Evolutionary conservation across 2,329 filamentous ascomycete genomes (phyloP), one percentile per base, ranked within the genome.

Genomic region (Colletotrichum navitas): DNA sequence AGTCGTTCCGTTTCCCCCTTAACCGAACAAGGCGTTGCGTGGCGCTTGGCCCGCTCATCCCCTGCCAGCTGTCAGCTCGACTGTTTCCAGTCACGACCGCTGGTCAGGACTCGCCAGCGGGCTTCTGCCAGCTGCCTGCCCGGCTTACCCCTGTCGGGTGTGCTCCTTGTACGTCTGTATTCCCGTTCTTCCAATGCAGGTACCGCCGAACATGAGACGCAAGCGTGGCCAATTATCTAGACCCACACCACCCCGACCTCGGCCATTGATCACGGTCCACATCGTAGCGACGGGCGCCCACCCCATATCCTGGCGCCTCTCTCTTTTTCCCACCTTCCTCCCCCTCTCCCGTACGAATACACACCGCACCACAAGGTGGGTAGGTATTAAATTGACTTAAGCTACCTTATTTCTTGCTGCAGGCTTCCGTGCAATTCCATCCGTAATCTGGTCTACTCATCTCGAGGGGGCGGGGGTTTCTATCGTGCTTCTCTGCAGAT

Each of bases 191-290:
- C 52, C 45, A 55, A 72, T 72, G 72, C 72, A 74, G 72, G 72
- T 74, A 74, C 72, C 62, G 72, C 62, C 59, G 32, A 63, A 72
- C 52, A 61, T 74, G 72, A 74, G 66, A 73, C 72, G 66, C 56
- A 62, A 62, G 56, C 67, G 45, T 26, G 59, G 49, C 72, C 72
- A 74, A 74, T 73, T 62, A 49, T 29, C 14, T 3, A 5, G 56
- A 45, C 32, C 68, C 65, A 63, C 18, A 7, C 21, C 1, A 11
- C 5, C 11, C 21, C 64, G 51, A 59, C 64, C 43, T 14, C 41
- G 29, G 65, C 51, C 49, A 29, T 49, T 49, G 47, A 63, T 62
- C 65, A 52, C 39, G 43, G 55, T 49, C 34, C 45, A 55, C 34
- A 73, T 69, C 62, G 58, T 55, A 43, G 69, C 67, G 43, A 64